A percentile compares a stretch with the other conserved stretches of the same genome.
Evolutionary conservation across 306 rosid genomes (phyloP).

Genomic region (Trifolium pratense): DNA sequence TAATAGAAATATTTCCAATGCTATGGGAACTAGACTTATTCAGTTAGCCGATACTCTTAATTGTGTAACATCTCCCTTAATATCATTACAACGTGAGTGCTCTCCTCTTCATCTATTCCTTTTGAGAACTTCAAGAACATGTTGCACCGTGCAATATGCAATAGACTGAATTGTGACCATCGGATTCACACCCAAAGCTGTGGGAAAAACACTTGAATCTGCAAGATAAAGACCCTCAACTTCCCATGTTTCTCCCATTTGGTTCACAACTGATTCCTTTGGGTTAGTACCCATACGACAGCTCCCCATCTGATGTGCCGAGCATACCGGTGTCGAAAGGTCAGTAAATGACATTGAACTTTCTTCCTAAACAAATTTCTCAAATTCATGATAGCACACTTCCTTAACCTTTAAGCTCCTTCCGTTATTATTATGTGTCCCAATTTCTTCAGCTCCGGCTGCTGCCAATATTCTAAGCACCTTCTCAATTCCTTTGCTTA

Average conservation of each 20-base stretch:
- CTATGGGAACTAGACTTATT: not conserved
- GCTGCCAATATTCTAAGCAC: conserved; percentile 74
- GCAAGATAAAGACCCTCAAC: too few relatives aligned
- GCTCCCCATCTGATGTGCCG: conserved; percentile 91
- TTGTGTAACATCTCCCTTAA: not conserved
- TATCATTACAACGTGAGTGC: conserved; percentile 11
- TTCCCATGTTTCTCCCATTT: too few relatives aligned
- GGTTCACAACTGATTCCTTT: conserved; percentile 65
- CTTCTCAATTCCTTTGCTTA: conserved; percentile 67
- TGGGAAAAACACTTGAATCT: too few relatives aligned
- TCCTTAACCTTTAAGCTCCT: conserved; percentile 60
- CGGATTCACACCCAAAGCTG: too few relatives aligned
- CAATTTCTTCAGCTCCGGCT: conserved; percentile 92
- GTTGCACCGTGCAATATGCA: conserved; percentile 82
- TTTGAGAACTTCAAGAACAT: conserved; percentile 62
- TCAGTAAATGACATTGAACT: conserved; percentile 56
- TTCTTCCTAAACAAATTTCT: conserved; percentile 74
- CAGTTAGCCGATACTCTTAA: not conserved
- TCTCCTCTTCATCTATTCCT: conserved; percentile 58
- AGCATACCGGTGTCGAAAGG: conserved; percentile 59
- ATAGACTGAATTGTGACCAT: too few relatives aligned
- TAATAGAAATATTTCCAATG: not conserved
- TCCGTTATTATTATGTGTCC: conserved; percentile 70
- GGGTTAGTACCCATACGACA: conserved; percentile 72
- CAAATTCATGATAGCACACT: conserved; percentile 57